phyloP scores from a whole-genome alignment of 164 flowering plant species.

The Aristolochia fimbriata region DNA sequence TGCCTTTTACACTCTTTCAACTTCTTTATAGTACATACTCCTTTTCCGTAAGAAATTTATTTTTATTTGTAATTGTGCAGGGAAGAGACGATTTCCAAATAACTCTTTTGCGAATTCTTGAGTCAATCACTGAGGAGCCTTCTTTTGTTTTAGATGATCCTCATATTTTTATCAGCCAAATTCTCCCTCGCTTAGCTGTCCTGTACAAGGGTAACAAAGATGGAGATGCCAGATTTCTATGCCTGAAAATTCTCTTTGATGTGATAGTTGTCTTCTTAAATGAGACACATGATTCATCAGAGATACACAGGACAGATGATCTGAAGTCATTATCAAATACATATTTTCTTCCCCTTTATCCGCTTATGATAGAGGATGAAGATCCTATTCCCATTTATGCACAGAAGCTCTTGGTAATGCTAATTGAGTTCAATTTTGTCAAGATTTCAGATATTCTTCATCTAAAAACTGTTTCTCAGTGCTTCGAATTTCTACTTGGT shows the following conservation, averaged over 20 bases:
- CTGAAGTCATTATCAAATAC: slow-evolving; percentile 50
- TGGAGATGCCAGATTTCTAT: slow-evolving; percentile 87
- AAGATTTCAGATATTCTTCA: slow-evolving; percentile 68
- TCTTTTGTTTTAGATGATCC: slow-evolving; percentile 43
- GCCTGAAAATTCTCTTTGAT: slow-evolving; percentile 82
- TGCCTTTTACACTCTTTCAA: no score
- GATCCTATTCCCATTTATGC: slow-evolving; percentile 96
- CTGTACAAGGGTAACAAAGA: slow-evolving; percentile 91
- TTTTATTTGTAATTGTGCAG: slow-evolving; percentile 34
- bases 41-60: not conserved
- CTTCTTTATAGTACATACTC: not conserved
- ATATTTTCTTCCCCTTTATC: slow-evolving; percentile 85
- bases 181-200: slow-evolving; percentile 71
- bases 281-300: slow-evolving; percentile 21
- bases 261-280: slow-evolving; percentile 57
- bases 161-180: slow-evolving; percentile 35
- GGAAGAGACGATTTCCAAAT: slow-evolving; percentile 96
- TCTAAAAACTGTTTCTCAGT: slow-evolving; percentile 61
- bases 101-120: slow-evolving; percentile 73
- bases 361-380: slow-evolving; percentile 75
- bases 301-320: slow-evolving; percentile 35
- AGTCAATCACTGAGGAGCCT: slow-evolving; percentile 66
- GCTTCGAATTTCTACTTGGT: slow-evolving; percentile 84
- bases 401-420: slow-evolving; percentile 93
- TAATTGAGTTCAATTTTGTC: slow-evolving; percentile 66